Conservation (phyloP, 805 yeast genomes). For the Sugiyamaella chiloensis region DNA sequence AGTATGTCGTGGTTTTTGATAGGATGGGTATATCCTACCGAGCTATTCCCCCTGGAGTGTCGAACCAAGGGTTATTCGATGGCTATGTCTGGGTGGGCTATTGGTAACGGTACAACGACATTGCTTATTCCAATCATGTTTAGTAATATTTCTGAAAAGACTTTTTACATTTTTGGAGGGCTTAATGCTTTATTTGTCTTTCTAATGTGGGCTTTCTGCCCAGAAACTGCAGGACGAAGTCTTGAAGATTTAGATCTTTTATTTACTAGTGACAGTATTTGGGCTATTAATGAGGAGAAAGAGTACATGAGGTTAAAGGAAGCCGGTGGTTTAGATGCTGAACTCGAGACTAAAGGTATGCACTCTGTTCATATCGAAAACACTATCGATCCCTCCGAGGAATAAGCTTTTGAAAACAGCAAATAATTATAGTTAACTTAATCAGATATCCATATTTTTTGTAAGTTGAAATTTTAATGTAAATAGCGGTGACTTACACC, state of each 20-base stretch:
- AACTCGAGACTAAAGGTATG: constrained; percentile 2
- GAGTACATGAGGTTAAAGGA: constrained; percentile 4
- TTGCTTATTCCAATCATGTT: not conserved
- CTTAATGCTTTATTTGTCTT: not conserved
- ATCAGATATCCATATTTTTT: too few relatives aligned
- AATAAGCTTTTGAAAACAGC: too few relatives aligned
- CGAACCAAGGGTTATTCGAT: constrained; percentile 10
- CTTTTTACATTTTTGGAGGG: not conserved
- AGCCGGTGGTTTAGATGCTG: constrained; percentile 7
- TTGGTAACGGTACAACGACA: not conserved
- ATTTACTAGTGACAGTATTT: constrained; percentile 5
- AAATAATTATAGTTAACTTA: too few relatives aligned
- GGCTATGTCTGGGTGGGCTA: constrained; percentile 4
- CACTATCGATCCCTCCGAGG: too few relatives aligned
- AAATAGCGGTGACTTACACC: too few relatives aligned
- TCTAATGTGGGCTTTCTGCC: not conserved
- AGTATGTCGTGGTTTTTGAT: constrained; percentile 9
- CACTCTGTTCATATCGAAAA: not conserved
- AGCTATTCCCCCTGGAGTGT: constrained; percentile 7
- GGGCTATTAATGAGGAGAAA: constrained; percentile 7
- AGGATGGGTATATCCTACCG: constrained; percentile 12
- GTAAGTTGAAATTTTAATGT: too few relatives aligned
- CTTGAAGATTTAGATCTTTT: not conserved
- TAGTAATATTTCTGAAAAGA: not conserved
- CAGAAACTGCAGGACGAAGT: not conserved